phyloP scores from a whole-genome alignment of 1,284 basidiomycete species.

The Boletus hoseneyae region DNA sequence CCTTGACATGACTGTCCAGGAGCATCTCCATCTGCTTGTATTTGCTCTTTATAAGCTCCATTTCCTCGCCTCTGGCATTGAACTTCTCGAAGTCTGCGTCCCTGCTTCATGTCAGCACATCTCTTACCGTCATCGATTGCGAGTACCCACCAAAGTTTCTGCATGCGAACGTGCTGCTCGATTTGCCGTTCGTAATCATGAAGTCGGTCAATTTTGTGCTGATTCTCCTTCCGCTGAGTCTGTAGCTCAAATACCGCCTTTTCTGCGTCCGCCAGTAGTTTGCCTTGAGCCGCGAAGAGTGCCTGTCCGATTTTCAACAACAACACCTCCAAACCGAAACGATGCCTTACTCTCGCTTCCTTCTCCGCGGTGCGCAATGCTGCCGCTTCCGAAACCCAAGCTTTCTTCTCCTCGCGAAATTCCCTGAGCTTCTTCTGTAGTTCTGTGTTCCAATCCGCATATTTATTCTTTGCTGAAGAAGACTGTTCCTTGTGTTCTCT shows the following conservation, averaged over 20 bases:
- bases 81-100: conserved; percentile 69
- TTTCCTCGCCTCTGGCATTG: conserved; percentile 57
- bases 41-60: conserved; percentile 51
- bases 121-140: not conserved
- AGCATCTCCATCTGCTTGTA: conserved; percentile 63
- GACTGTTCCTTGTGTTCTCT: conserved; percentile 64
- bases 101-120: conserved; percentile 40
- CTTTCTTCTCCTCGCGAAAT: conserved; percentile 65
- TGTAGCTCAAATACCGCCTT: conserved; percentile 58
- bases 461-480: conserved; percentile 59
- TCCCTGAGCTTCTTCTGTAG: conserved; percentile 63
- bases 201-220: conserved; percentile 69
- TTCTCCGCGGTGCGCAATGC: conserved; percentile 60
- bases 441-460: conserved; percentile 70
- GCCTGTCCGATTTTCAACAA: conserved; percentile 42
- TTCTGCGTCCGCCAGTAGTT: conserved; percentile 58
- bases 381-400: conserved; percentile 61
- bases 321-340: not conserved
- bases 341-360: conserved; percentile 51
- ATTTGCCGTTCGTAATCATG: conserved; percentile 72
- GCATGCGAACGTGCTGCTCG: conserved; percentile 65
- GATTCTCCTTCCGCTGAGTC: conserved; percentile 65
- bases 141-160: conserved; percentile 57
- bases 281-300: conserved; percentile 63
- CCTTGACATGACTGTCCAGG: conserved; percentile 52